A percentile compares a stretch with the other conserved stretches of the same genome.
phyloP scores from a whole-genome alignment of 148 eudicot species.

The Rhododendron ferrugineum region DNA sequence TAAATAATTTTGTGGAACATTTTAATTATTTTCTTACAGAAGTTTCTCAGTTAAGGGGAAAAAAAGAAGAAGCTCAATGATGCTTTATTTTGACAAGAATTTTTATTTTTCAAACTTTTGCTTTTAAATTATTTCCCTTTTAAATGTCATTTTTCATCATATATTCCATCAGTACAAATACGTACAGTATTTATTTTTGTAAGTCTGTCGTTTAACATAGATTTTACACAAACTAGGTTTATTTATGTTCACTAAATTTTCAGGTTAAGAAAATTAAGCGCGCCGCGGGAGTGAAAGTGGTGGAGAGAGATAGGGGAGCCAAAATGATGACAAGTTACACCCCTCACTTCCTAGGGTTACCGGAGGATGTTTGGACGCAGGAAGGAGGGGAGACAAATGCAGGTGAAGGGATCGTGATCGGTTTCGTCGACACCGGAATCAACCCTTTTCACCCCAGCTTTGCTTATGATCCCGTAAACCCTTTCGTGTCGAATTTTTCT shows the following conservation, averaged over 20 bases:
- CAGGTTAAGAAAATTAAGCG: conserved; percentile 55
- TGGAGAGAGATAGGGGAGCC: conserved; percentile 68
- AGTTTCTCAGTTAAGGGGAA: too few species aligned
- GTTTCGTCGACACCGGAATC: conserved; percentile 81
- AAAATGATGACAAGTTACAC: conserved; percentile 79
- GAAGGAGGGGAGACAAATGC: conserved; percentile 34
- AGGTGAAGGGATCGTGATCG: conserved; percentile 86
- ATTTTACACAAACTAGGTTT: not conserved
- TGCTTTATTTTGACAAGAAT: too few species aligned
- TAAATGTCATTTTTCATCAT: not conserved
- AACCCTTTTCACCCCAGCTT: conserved; percentile 89
- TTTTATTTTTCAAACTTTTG: not conserved
- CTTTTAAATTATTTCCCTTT: not conserved
- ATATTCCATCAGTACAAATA: not conserved
- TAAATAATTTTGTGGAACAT: not conserved
- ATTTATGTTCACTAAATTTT: not conserved
- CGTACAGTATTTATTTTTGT: too few species aligned
- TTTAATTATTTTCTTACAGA: not conserved
- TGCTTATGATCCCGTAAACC: conserved; percentile 28
- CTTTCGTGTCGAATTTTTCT: conserved; percentile 14
- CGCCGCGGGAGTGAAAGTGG: conserved; percentile 47
- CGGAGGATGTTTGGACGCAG: conserved; percentile 52
- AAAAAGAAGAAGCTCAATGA: too few species aligned
- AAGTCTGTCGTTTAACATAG: not conserved
- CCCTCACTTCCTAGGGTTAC: conserved; percentile 59